These are phyloP conservation scores for Penicillium sp. DNA, from an alignment of 2,329 filamentous ascomycete species.

Conservation along the genomic window DNA sequence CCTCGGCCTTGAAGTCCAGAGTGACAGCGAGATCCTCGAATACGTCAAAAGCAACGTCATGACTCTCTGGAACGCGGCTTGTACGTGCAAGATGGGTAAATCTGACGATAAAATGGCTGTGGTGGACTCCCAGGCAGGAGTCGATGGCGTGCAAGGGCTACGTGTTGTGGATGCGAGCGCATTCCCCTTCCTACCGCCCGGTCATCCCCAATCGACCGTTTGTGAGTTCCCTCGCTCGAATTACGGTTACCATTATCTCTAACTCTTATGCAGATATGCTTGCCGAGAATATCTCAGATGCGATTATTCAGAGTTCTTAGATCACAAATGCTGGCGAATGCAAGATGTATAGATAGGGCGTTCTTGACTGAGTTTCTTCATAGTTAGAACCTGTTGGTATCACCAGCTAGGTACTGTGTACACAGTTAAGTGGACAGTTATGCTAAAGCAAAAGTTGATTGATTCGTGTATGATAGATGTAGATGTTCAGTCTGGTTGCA, in stretches of 20 bases:
- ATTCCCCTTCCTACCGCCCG: conserved; percentile 48
- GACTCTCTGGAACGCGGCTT: conserved; percentile 38
- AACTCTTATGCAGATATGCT: conserved; percentile 30
- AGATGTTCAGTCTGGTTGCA: no score
- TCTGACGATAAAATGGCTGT: conserved; percentile 37
- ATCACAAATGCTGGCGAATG: neutral
- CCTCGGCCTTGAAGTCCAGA: conserved; percentile 45
- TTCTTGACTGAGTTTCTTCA: neutral
- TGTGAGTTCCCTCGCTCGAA: conserved; percentile 19
- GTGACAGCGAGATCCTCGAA: conserved; percentile 52
- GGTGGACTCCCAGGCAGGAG: conserved; percentile 38
- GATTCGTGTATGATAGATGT: no score
- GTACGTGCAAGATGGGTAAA: conserved; percentile 42
- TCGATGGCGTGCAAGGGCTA: conserved; percentile 39
- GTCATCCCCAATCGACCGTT: conserved; percentile 41
- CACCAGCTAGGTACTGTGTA: no score
- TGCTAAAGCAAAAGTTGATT: no score
- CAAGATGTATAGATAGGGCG: neutral
- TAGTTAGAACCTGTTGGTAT: neutral
- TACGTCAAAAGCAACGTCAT: conserved; percentile 39
- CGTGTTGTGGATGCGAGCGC: conserved; percentile 45
- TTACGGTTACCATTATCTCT: conserved; percentile 1
- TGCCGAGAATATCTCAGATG: conserved; percentile 30
- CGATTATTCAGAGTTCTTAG: conserved; percentile 20
- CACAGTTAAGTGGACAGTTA: no score